Evolutionary conservation across 192 early-diverging fungal genomes (phyloP).

Genomic region (Backusella luteola): DNA sequence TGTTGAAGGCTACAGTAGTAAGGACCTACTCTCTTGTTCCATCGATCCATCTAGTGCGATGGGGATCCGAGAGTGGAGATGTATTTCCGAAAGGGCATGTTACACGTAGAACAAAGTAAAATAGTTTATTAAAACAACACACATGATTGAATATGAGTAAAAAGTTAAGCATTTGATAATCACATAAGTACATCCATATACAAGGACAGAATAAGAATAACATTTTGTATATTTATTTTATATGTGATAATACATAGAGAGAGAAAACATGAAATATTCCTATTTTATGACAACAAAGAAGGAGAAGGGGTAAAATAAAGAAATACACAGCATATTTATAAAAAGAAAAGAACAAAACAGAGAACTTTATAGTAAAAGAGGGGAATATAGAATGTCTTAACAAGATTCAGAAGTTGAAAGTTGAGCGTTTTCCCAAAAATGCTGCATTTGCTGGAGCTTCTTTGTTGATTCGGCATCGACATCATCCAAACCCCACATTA

Average conservation of each 20-base stretch:
- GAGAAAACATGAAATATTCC: no score
- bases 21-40: no score
- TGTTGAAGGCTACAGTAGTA: no score
- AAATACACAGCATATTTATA: background rate
- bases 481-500: conserved; percentile 45
- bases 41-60: no score
- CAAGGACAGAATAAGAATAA: no score
- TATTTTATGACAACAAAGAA: no score
- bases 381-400: background rate
- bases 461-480: conserved; percentile 25
- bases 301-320: background rate
- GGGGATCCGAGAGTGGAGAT: no score
- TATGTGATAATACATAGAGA: background rate
- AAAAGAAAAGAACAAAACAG: background rate
- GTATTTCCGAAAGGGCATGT: background rate
- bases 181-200: background rate
- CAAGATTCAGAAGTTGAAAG: background rate
- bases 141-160: background rate
- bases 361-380: background rate
- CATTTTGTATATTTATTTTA: background rate
- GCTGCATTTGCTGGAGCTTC: conserved; percentile 36
- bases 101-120: background rate
- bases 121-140: background rate
- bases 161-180: background rate
- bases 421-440: conserved; percentile 30